Evolutionary conservation across 75 land plant genomes (phyloP).

Genomic region (Cryptomeria japonica): DNA sequence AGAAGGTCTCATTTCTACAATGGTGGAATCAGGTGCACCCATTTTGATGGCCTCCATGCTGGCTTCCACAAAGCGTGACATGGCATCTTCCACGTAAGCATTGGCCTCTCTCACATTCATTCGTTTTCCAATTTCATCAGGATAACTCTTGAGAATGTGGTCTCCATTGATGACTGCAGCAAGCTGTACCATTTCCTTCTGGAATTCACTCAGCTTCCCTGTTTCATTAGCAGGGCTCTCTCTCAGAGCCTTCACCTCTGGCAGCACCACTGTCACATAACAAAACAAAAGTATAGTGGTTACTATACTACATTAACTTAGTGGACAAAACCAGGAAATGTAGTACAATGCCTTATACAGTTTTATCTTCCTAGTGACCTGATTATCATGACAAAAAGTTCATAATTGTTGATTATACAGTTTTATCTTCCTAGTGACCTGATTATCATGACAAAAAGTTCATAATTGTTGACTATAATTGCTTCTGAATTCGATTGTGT

Average conservation of each 20-base stretch:
- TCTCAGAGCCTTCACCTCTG: constrained; percentile 32
- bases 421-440: not conserved
- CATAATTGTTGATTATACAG: not conserved
- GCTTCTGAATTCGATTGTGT: too few species aligned
- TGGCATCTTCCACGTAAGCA: constrained; percentile 62
- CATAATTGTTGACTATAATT: too few species aligned
- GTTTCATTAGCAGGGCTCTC: not conserved
- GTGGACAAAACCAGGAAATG: not conserved
- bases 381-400: not conserved
- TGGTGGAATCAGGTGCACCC: constrained; percentile 59
- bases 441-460: not conserved
- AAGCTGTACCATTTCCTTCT: constrained; percentile 76
- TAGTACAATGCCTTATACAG: not conserved
- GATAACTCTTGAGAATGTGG: constrained; percentile 24
- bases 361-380: not conserved
- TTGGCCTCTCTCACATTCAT: constrained; percentile 76
- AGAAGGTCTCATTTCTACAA: constrained; percentile 64
- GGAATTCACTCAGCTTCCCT: constrained; percentile 56
- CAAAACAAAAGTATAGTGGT: not conserved
- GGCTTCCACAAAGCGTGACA: constrained; percentile 60
- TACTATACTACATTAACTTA: not conserved
- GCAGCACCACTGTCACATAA: constrained; percentile 50
- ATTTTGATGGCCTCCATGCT: constrained; percentile 63
- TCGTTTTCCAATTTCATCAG: constrained; percentile 33
- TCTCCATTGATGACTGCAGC: constrained; percentile 84